phyloP scores from a whole-genome alignment of 805 yeast species.

The Candida railenensis region DNA sequence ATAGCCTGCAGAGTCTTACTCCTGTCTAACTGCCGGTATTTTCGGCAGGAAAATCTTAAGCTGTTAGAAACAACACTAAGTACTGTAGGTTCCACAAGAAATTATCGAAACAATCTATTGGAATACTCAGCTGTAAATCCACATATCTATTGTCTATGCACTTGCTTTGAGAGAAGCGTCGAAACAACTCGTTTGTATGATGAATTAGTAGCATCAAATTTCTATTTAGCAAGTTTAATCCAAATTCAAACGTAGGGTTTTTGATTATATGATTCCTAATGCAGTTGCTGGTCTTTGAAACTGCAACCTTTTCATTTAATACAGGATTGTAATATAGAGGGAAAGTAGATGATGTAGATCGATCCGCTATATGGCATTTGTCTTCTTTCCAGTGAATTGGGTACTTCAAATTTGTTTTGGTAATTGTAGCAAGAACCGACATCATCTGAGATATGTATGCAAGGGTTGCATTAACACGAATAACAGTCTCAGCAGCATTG shows the following conservation, averaged over 20 bases:
- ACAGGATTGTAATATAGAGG: constrained; percentile 28
- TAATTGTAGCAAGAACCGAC: constrained; percentile 20
- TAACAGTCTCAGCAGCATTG: constrained; percentile 2
- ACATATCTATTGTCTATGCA: not conserved
- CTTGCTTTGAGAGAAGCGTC: not conserved
- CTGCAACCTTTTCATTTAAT: constrained; percentile 2
- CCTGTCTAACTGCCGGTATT: too few species aligned
- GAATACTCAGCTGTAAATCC: constrained; percentile 18
- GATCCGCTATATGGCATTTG: constrained; percentile 2
- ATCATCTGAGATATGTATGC: constrained; percentile 29
- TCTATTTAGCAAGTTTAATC: constrained; percentile 29
- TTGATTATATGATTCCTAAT: constrained; percentile 7
- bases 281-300: not conserved
- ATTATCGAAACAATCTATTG: constrained; percentile 39
- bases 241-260: constrained; percentile 32
- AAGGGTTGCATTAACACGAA: constrained; percentile 29
- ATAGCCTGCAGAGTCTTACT: too few species aligned
- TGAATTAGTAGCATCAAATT: constrained; percentile 26
- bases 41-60: constrained; percentile 3
- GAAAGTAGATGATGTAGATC: constrained; percentile 7
- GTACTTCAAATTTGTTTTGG: constrained; percentile 26
- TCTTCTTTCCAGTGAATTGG: constrained; percentile 17
- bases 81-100: constrained; percentile 41
- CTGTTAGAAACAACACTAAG: constrained; percentile 32
- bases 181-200: constrained; percentile 16